Evolutionary conservation across 306 rosid species (phyloP), one percentile per base, ranked within the genome.

Genomic region (Begonia loranthoides): DNA sequence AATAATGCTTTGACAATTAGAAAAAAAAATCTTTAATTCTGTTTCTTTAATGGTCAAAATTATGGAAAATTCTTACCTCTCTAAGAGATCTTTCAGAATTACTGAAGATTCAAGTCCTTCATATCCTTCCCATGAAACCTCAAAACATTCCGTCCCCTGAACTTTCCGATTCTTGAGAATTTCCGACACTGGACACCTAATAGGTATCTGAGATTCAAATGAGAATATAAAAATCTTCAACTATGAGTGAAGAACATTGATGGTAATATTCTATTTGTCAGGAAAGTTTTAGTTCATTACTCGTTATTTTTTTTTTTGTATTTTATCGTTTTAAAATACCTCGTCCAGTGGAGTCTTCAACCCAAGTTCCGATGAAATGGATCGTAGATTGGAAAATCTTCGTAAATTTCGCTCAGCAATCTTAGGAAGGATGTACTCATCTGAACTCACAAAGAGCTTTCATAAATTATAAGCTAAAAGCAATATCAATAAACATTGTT

Each of bases 361-460:
- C 56, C 85, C 87, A 13, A 72, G 68, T 58, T 74, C 64, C 51
- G 74, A 72, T 43, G 88, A 80, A 58, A 73, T 70, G 13, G 53
- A 66, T 22, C 87, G 81, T 59, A 86, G 64, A 68, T 79, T 79
- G 15, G 85, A 73, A 57, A 81, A 82, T 72, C 72, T 67, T 13
- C 88, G 76, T 71, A 86, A 61, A 59, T 76, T 74, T 67, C 93
- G 76, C 55, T 86, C 95, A 44, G 93, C 88, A 22, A 86, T 76
- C 70, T 77, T 70, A 45, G 93, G 87, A 62, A 86, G 93, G 52
- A 86, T 79, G 59, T 79, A 82, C 45, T 82, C 85, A 66, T 86
- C 93, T 82, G 69, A 59, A 65, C 53, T 71, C 24, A 58, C n/a
- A 12, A 28, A 28, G 36, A 19, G 22, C 22, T 2, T 19, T 19